Conservation (phyloP, 768 basidiomycete species). For the Albatrellus ellisii region DNA sequence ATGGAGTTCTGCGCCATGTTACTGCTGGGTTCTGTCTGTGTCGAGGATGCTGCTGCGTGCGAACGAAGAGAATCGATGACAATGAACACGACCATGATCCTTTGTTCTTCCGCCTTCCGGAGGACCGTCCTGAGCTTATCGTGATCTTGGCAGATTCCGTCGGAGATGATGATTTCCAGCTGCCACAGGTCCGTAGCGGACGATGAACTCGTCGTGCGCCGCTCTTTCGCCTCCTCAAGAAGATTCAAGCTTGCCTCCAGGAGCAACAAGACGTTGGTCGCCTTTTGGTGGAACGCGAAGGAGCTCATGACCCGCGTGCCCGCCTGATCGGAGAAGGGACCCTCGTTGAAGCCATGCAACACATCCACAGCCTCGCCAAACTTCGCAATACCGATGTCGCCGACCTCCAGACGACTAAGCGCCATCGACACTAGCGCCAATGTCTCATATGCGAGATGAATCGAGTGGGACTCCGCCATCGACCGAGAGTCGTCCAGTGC, state of each 20-base stretch:
- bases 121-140: slow-evolving; percentile 69
- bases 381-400: slow-evolving; percentile 84
- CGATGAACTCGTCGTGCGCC: slow-evolving; percentile 42
- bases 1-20: slow-evolving; percentile 53
- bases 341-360: slow-evolving; percentile 75
- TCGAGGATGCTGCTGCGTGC: slow-evolving; percentile 10
- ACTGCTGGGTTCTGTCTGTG: not conserved
- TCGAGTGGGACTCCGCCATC: slow-evolving; percentile 87
- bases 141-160: slow-evolving; percentile 98
- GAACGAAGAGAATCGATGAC: slow-evolving; percentile 81
- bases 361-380: slow-evolving; percentile 87
- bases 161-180: slow-evolving; percentile 94
- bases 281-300: slow-evolving; percentile 83
- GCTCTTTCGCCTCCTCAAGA: slow-evolving; percentile 66
- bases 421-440: slow-evolving; percentile 87
- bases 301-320: slow-evolving; percentile 71
- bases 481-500: slow-evolving; percentile 94
- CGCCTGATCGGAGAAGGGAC: slow-evolving; percentile 67
- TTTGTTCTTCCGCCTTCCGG: slow-evolving; percentile 76
- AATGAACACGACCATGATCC: slow-evolving; percentile 93
- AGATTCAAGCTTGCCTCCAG: slow-evolving; percentile 66
- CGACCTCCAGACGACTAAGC: slow-evolving; percentile 82
- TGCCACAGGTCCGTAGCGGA: slow-evolving; percentile 88
- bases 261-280: slow-evolving; percentile 76
- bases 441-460: slow-evolving; percentile 90